Percentiles rank a stretch among this genome's conserved stretches.
Evolutionary conservation across 1,284 basidiomycete species (phyloP).

Genomic region (Apiotrichum sp.): DNA sequence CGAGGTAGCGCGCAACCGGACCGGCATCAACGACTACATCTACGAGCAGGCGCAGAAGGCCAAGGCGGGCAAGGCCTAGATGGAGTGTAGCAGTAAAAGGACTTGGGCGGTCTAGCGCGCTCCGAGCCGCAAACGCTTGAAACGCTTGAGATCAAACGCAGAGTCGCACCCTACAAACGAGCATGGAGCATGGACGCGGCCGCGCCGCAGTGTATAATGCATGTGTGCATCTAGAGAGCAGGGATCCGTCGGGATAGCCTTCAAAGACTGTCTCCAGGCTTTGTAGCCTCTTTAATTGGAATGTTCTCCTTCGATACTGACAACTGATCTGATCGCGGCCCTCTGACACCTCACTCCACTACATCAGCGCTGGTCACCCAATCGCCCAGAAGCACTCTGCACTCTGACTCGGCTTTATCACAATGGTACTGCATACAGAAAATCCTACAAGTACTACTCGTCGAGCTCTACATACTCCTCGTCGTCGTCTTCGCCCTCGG

Average conservation of each 20-base stretch:
- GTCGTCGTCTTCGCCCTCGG: constrained; percentile 11
- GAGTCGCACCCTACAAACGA: neutral
- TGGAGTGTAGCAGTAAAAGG: too few relatives aligned
- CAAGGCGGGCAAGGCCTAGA: constrained; percentile 28
- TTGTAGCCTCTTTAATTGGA: too few relatives aligned
- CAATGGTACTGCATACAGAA: too few relatives aligned
- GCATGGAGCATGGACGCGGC: neutral
- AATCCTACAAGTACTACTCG: too few relatives aligned
- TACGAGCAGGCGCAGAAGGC: constrained; percentile 62
- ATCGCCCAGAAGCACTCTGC: too few relatives aligned
- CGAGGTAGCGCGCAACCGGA: constrained; percentile 88
- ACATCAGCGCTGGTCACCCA: too few relatives aligned
- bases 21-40: constrained; percentile 84
- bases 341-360: too few relatives aligned
- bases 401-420: too few relatives aligned
- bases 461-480: neutral
- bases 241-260: too few relatives aligned
- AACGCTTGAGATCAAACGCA: neutral
- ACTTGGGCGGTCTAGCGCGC: neutral
- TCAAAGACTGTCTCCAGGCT: too few relatives aligned
- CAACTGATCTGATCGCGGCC: too few relatives aligned
- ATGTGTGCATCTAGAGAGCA: neutral
- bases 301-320: too few relatives aligned
- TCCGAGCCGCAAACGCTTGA: neutral
- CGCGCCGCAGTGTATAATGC: constrained; percentile 7